Percentiles rank a stretch among this genome's conserved stretches.
These are phyloP conservation scores for Leishmania arabica DNA, from an alignment of 208 protist genomes.

Conservation along the genomic window DNA sequence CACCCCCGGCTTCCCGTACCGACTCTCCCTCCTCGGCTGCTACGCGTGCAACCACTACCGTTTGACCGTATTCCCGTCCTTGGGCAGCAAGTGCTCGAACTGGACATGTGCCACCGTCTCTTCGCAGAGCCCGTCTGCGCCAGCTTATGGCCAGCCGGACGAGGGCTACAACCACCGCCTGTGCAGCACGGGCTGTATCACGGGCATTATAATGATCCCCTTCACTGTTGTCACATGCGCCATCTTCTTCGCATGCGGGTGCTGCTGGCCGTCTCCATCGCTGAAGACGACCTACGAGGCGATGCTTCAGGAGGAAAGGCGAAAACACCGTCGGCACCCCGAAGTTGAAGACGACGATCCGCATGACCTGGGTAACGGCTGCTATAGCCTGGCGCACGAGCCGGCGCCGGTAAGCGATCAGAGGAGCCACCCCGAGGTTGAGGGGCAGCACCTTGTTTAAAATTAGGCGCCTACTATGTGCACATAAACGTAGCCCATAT, in stretches of 20 bases:
- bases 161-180: constrained; percentile 57
- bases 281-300: constrained; percentile 43
- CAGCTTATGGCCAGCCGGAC: constrained; percentile 22
- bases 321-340: constrained; percentile 1
- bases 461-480: not conserved
- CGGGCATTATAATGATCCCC: constrained; percentile 45
- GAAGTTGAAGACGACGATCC: constrained; percentile 13
- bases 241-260: constrained; percentile 43
- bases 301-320: constrained; percentile 17
- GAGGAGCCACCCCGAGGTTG: constrained; percentile 8
- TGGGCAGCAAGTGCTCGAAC: constrained; percentile 10
- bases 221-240: constrained; percentile 33
- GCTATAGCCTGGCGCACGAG: constrained; percentile 12
- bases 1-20: constrained; percentile 43
- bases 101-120: constrained; percentile 35
- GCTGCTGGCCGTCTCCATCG: constrained; percentile 55
- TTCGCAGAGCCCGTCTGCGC: constrained; percentile 24
- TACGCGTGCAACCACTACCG: constrained; percentile 53
- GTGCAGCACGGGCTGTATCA: constrained; percentile 52
- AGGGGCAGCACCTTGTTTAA: not conserved
- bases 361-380: not conserved
- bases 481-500: not conserved
- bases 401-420: constrained; percentile 8
- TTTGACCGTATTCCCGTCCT: constrained; percentile 12
- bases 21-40: constrained; percentile 34